Conservation (phyloP, 208 protist genomes). For the Herpetomonas tarakana region DNA sequence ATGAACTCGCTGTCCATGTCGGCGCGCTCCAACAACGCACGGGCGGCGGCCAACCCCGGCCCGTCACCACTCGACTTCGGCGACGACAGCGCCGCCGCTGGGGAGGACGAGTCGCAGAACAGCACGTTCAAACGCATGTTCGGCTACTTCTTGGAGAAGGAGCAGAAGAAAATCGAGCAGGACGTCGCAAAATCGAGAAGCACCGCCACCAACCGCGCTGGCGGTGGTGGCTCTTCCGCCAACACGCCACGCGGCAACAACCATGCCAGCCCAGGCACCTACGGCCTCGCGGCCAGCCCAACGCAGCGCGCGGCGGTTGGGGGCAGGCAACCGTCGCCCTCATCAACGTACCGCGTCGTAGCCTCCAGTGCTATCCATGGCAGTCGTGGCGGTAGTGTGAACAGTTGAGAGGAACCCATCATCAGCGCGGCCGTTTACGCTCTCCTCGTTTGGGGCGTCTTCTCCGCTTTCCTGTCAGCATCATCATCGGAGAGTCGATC, state of each 20-base stretch:
- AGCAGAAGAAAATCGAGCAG: conserved; percentile 52
- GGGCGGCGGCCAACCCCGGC: conserved; percentile 4
- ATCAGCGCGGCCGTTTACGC: not conserved
- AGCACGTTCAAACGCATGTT: conserved; percentile 61
- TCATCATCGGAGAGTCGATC: too few relatives aligned
- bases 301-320: conserved; percentile 9
- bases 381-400: conserved; percentile 4
- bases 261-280: too few relatives aligned
- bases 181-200: conserved; percentile 41
- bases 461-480: too few relatives aligned
- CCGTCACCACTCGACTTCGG: conserved; percentile 37
- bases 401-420: not conserved
- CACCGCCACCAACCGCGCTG: not conserved
- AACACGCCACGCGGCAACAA: conserved; percentile 7
- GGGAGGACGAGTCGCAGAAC: conserved; percentile 28
- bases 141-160: conserved; percentile 58
- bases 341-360: conserved; percentile 36
- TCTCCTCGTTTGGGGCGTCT: conserved; percentile 3
- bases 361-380: conserved; percentile 45
- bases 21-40: conserved; percentile 9
- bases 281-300: not conserved
- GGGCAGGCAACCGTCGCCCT: conserved; percentile 12
- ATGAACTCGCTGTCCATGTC: conserved; percentile 19
- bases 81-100: conserved; percentile 17
- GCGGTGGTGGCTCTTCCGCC: not conserved